Evolutionary conservation across 768 basidiomycete species (phyloP).

Genomic region (Gymnopilus dilepis): DNA sequence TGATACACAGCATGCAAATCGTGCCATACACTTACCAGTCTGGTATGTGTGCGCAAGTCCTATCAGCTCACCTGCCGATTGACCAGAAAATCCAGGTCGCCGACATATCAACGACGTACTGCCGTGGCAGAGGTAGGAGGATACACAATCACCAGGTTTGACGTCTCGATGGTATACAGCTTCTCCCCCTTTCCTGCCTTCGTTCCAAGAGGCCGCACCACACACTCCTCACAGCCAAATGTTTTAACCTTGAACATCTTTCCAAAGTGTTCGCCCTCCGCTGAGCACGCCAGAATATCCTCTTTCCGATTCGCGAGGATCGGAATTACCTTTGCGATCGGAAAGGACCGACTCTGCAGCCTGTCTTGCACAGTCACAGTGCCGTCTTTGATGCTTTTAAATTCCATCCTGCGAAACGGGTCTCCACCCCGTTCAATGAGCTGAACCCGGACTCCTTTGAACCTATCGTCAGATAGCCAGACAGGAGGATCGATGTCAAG

Average conservation of each 20-base stretch:
- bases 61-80: no score
- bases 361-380: not conserved
- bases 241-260: not conserved
- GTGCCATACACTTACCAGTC: no score
- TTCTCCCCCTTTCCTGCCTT: not conserved
- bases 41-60: no score
- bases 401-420: not conserved
- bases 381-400: not conserved
- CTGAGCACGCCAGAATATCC: not conserved
- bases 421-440: not conserved
- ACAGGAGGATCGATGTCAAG: not conserved
- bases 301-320: not conserved
- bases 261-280: not conserved
- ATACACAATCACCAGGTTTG: not conserved
- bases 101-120: no score
- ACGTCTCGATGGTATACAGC: not conserved
- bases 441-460: not conserved
- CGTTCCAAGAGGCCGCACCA: not conserved
- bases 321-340: not conserved
- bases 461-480: not conserved
- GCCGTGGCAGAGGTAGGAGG: not conserved
- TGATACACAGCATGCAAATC: no score
- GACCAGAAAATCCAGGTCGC: no score
- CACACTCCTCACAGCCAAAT: not conserved
- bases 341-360: not conserved